A percentile compares a stretch with the other conserved stretches of the same genome.
These are phyloP conservation scores for Kodamaea laetipori DNA, from an alignment of 805 yeast species.

Conservation along the genomic window DNA sequence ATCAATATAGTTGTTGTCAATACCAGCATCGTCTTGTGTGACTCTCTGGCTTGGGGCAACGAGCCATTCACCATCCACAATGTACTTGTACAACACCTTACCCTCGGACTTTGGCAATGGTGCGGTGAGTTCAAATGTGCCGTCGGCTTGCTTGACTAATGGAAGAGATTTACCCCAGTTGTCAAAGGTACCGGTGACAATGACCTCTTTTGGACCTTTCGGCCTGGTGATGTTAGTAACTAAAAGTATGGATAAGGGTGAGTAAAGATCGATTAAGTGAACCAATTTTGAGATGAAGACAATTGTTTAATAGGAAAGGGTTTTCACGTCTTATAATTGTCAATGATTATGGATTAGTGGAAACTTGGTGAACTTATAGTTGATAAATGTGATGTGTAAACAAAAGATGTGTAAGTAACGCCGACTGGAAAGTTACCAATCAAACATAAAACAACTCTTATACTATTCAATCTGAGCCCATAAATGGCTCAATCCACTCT, in stretches of 20 bases:
- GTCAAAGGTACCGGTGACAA: constrained; percentile 72
- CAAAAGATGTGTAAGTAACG: no score
- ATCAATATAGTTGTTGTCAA: constrained; percentile 52
- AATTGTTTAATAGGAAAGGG: no score
- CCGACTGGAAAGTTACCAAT: no score
- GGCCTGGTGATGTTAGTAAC: constrained; percentile 35
- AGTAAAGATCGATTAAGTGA: no score
- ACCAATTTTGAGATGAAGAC: no score
- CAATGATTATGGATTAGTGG: no score
- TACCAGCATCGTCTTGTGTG: constrained; percentile 52
- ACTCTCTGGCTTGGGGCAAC: constrained; percentile 40
- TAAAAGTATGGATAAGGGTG: background rate
- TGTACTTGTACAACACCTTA: constrained; percentile 55
- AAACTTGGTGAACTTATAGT: no score
- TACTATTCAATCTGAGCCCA: no score
- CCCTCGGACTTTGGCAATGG: constrained; percentile 48
- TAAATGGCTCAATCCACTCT: no score
- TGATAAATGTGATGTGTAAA: no score
- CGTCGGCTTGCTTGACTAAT: constrained; percentile 59
- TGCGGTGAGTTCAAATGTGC: constrained; percentile 59
- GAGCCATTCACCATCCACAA: constrained; percentile 72
- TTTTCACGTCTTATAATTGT: no score
- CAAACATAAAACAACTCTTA: no score
- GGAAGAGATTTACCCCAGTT: constrained; percentile 63
- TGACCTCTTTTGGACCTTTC: constrained; percentile 51